Base-by-base conservation (phyloP, 2,329 filamentous ascomycete genomes). In the Rhinocladiella similis region DNA sequence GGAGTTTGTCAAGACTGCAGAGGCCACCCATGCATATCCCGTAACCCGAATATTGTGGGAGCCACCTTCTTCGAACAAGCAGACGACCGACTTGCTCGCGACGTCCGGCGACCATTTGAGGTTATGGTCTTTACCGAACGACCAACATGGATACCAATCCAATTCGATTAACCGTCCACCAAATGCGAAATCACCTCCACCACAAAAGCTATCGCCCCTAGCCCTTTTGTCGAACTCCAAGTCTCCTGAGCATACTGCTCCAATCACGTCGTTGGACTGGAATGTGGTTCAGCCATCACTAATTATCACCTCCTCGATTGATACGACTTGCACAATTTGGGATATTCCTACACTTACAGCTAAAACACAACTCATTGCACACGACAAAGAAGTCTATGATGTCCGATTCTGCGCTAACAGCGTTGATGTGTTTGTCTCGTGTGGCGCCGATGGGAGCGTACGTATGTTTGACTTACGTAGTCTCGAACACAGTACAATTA, bases 311-410 rank as follows among this genome's bases (percentile, higher is more conserved):
- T 97, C 92, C 3, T 97, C 92, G 72, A 99, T 99, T 68, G 94
- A 99, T 70, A 99, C 94, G 1, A 99, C 94, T 5, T 99, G 94
- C 75, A 99, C 94, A 3, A 99, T 99, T 64, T 99, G 94, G 94
- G 94, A 99, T 72, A 99, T 99, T 54, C 94, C 94, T 3, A 97
- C 94, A 1, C 80, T 99, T 61, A 99, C 94, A 0, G 94, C 94
- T 50, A 99, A 99, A 76, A 99, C 94, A 1, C 94, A 99, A 72
- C 80, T 99, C 45, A 99, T 99, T 73, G 94, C 94, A 18, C 94
- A 99, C 72, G 94, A 99, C 76, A 97, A 97, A 74, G 94, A 99
- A 74, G 94, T 99, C 5, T 99, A 96, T 68, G 94, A 99, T 71
- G 94, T 99, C 47, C 62, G 63, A 18, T 99, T 99, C 75, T 99